Evolutionary conservation across 257 asterid genomes (phyloP).

Genomic region (Pogostemon cablin): DNA sequence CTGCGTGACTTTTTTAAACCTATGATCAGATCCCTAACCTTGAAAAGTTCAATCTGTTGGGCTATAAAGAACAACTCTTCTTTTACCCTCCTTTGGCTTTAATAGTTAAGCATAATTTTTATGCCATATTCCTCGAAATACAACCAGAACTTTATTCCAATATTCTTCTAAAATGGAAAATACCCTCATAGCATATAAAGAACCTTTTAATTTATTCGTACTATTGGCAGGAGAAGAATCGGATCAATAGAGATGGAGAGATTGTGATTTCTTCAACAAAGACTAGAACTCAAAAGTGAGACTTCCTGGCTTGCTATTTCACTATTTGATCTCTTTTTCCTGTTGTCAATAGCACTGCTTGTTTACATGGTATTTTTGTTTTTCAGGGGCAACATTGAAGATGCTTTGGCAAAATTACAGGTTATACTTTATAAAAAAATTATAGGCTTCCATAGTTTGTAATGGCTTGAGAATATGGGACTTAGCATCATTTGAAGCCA

Average conservation of each 20-base stretch:
- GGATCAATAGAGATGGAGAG: conserved; percentile 91
- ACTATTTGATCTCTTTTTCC: conserved; percentile 18
- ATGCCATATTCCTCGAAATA: background rate
- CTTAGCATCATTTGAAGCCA: conserved; percentile 17
- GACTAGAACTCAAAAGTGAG: conserved; percentile 83
- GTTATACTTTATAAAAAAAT: conserved; percentile 44
- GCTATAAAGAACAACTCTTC: background rate
- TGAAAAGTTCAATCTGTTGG: background rate
- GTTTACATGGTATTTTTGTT: conserved; percentile 29
- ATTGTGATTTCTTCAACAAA: conserved; percentile 88
- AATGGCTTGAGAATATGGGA: background rate
- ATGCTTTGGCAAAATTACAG: conserved; percentile 88
- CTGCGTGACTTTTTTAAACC: no score
- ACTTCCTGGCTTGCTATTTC: conserved; percentile 28
- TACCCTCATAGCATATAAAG: background rate
- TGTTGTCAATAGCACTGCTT: conserved; percentile 24
- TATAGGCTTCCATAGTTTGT: conserved; percentile 26
- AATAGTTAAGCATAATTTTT: background rate
- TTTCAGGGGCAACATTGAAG: conserved; percentile 81
- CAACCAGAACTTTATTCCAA: background rate
- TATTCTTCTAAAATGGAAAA: background rate
- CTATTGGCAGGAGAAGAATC: conserved; percentile 71
- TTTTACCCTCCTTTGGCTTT: background rate
- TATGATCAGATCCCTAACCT: background rate
- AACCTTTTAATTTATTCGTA: conserved; percentile 9